A percentile compares a stretch with the other conserved stretches of the same genome.
These are phyloP conservation scores for Microsporum audouinii DNA, from an alignment of 2,329 filamentous ascomycete genomes.

Conservation along the genomic window DNA sequence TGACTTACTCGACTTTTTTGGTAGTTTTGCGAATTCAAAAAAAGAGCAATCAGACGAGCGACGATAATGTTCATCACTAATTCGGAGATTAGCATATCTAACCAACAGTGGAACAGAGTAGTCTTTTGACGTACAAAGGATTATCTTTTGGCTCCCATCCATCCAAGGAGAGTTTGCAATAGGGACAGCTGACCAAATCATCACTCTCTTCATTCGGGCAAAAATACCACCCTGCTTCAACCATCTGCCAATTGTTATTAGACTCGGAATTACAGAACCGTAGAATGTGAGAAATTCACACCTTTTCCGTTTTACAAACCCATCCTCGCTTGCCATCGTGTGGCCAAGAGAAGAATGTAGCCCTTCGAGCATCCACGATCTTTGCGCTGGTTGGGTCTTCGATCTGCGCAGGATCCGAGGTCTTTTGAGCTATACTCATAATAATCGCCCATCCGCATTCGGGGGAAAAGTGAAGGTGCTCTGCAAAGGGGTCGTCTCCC, in stretches of 20 bases:
- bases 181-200: conserved; percentile 82
- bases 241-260: conserved; percentile 47
- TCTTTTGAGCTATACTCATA: conserved; percentile 45
- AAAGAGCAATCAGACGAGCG: conserved; percentile 72
- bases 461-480: conserved; percentile 74
- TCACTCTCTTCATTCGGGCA: conserved; percentile 72
- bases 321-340: conserved; percentile 80
- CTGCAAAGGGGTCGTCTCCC: conserved; percentile 67
- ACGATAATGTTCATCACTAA: conserved; percentile 71
- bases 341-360: conserved; percentile 69
- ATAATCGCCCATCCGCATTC: conserved; percentile 79
- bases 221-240: conserved; percentile 87
- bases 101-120: conserved; percentile 11
- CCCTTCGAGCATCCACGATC: conserved; percentile 65
- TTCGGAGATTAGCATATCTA: conserved; percentile 9
- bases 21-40: conserved; percentile 57
- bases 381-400: conserved; percentile 62
- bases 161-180: conserved; percentile 80
- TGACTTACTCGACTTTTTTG: conserved; percentile 46
- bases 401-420: conserved; percentile 38
- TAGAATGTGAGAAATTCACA: conserved; percentile 24
- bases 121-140: conserved; percentile 52
- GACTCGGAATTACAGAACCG: conserved; percentile 7
- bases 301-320: conserved; percentile 82
- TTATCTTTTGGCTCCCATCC: conserved; percentile 92